These are phyloP conservation scores for Vitis vinifera DNA, from an alignment of 164 flowering plant species.

Conservation along the genomic window ASM3070453v1 NC_081816.1:14974001-14974500, in stretches of 20 bases:
- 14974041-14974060: not conserved
- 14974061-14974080: conserved; percentile 7
- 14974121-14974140: conserved; percentile 53
- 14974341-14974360: conserved; percentile 66
- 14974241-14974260: conserved; percentile 71
- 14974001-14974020: not conserved
- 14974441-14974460: conserved; percentile 71
- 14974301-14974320: conserved; percentile 65
- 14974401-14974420: conserved; percentile 69
- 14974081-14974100: conserved; percentile 45
- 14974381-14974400: conserved; percentile 68
- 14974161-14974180: conserved; percentile 67
- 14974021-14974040: not conserved
- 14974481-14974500: conserved; percentile 9
- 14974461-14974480: conserved; percentile 73
- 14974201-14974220: conserved; percentile 67
- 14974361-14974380: conserved; percentile 62
- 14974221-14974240: conserved; percentile 63
- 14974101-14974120: conserved; percentile 55
- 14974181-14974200: conserved; percentile 65
- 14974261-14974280: conserved; percentile 67
- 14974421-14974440: conserved; percentile 68
- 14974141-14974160: conserved; percentile 60
- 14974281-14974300: conserved; percentile 72
- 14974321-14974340: conserved; percentile 68